Percentiles rank a stretch among this genome's conserved stretches.
Evolutionary conservation across 2,329 filamentous ascomycete species (phyloP).

Genomic region (Knufia fluminis): DNA sequence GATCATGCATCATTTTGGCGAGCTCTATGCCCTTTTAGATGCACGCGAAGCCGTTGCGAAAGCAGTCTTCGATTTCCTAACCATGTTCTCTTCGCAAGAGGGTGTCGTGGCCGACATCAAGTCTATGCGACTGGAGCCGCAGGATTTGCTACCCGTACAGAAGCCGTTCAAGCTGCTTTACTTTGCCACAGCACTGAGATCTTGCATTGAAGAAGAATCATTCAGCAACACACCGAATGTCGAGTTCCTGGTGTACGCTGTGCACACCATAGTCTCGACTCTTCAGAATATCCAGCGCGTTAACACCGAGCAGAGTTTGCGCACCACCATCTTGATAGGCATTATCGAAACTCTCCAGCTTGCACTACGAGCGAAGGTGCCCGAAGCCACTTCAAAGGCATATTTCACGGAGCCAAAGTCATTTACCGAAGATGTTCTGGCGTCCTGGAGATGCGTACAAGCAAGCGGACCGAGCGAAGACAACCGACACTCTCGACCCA

Average conservation of each 20-base stretch:
- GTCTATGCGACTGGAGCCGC: constrained; percentile 43
- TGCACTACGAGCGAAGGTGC: constrained; percentile 45
- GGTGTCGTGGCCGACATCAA: constrained; percentile 53
- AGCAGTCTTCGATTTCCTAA: constrained; percentile 63
- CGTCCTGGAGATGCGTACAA: not conserved
- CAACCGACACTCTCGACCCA: not conserved
- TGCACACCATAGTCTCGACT: constrained; percentile 50
- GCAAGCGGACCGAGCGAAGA: not conserved
- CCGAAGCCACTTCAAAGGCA: constrained; percentile 23
- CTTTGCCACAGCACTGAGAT: constrained; percentile 56
- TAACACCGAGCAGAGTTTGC: constrained; percentile 37
- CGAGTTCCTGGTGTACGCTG: constrained; percentile 33
- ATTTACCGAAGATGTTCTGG: constrained; percentile 13
- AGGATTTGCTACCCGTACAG: constrained; percentile 57
- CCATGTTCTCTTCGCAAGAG: constrained; percentile 59
- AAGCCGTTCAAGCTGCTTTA: constrained; percentile 68
- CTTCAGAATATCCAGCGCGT: constrained; percentile 51
- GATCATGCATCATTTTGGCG: constrained; percentile 71
- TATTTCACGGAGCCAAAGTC: constrained; percentile 26
- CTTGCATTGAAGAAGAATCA: constrained; percentile 47
- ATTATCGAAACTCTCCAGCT: constrained; percentile 50
- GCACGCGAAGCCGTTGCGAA: constrained; percentile 60
- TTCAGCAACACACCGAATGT: constrained; percentile 29
- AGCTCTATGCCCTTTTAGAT: constrained; percentile 71
- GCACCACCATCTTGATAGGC: constrained; percentile 42